These are phyloP conservation scores for Candida tetrigidarum DNA, from an alignment of 1,139 yeast genomes.

Conservation along the genomic window DNA sequence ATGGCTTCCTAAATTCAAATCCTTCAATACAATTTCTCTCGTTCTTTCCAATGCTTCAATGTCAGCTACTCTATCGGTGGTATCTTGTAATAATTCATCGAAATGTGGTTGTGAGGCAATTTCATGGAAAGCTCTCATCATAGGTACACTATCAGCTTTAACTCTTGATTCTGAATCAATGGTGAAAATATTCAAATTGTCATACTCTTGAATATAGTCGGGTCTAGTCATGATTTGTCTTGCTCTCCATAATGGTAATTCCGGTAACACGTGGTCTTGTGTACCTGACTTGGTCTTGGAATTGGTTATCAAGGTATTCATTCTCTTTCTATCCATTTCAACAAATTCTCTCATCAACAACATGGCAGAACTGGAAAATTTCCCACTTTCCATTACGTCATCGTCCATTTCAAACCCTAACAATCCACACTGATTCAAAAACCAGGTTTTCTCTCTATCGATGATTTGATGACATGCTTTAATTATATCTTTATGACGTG, in stretches of 20 bases:
- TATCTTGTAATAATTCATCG: conserved; percentile 67
- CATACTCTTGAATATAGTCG: conserved; percentile 77
- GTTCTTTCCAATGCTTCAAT: conserved; percentile 84
- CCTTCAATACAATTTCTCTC: conserved; percentile 77
- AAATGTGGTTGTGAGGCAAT: conserved; percentile 75
- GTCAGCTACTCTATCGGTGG: conserved; percentile 72
- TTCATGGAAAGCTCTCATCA: conserved; percentile 90
- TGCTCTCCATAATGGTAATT: conserved; percentile 81
- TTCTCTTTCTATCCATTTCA: conserved; percentile 57
- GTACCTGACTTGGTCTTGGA: conserved; percentile 18
- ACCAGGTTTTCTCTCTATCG: conserved; percentile 86
- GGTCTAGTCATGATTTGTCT: conserved; percentile 85
- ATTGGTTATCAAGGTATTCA: conserved; percentile 32
- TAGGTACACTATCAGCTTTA: conserved; percentile 80
- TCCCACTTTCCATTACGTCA: conserved; percentile 87
- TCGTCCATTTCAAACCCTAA: conserved; percentile 84
- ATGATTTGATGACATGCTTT: conserved; percentile 71
- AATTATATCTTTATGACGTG: conserved; percentile 63
- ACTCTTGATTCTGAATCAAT: conserved; percentile 77
- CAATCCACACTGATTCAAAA: conserved; percentile 79
- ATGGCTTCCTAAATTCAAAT: conserved; percentile 58
- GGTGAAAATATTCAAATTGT: conserved; percentile 76
- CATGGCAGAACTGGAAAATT: conserved; percentile 80
- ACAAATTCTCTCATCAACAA: conserved; percentile 73
- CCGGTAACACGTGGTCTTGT: conserved; percentile 63